Percentiles rank a stretch among this genome's conserved stretches.
Evolutionary conservation across 768 basidiomycete genomes (phyloP).

Genomic region (Agrocybe praecox): DNA sequence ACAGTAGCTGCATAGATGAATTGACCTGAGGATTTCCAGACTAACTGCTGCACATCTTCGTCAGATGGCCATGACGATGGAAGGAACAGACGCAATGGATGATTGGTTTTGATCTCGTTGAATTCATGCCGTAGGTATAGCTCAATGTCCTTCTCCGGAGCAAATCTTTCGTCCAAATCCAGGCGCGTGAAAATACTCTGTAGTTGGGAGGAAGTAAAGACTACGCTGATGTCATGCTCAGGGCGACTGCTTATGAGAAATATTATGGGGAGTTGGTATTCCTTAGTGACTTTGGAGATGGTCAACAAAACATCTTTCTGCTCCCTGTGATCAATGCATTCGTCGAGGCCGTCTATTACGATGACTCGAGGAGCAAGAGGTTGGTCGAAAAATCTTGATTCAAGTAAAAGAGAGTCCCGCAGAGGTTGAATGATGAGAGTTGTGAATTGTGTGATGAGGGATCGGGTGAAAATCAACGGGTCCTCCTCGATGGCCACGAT

Average conservation of each 20-base stretch:
- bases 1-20: conserved; percentile 4
- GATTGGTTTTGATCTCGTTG: neutral
- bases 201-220: neutral
- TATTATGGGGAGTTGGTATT: neutral
- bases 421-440: conserved; percentile 8
- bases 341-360: conserved; percentile 10
- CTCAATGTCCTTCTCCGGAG: conserved; percentile 5
- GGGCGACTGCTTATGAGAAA: conserved; percentile 12
- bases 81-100: neutral
- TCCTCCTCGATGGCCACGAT: conserved; percentile 1
- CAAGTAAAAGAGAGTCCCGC: neutral
- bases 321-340: conserved; percentile 9
- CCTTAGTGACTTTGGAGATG: neutral
- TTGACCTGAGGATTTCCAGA: neutral
- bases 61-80: neutral
- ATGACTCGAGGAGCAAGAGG: neutral
- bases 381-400: neutral
- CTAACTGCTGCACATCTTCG: neutral
- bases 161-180: conserved; percentile 4
- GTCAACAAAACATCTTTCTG: conserved; percentile 5
- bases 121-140: neutral
- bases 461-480: neutral
- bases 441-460: conserved; percentile 4
- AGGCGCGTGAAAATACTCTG: neutral
- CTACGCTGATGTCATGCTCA: conserved; percentile 3